These are phyloP conservation scores for Rhodofomes roseus DNA, from an alignment of 1,284 basidiomycete genomes.

Conservation along the genomic window DNA sequence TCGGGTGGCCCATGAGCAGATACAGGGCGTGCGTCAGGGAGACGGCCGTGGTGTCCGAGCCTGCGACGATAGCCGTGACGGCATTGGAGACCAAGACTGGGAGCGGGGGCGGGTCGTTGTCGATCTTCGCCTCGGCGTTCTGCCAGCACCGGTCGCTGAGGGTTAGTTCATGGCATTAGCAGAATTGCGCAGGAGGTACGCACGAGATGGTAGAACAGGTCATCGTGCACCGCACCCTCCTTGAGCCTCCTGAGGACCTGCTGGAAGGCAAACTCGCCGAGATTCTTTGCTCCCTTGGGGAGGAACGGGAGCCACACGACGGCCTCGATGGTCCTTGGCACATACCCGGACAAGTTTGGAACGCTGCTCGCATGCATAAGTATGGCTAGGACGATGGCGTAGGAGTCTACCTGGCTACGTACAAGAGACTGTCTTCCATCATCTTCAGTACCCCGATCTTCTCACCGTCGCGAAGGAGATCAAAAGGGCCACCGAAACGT, in stretches of 20 bases:
- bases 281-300: neutral
- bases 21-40: slow-evolving; percentile 43
- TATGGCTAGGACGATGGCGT: too few relatives aligned
- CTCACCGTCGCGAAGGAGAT: slow-evolving; percentile 23
- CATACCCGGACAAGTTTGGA: neutral
- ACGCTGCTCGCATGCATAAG: too few relatives aligned
- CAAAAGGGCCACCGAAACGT: slow-evolving; percentile 25
- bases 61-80: slow-evolving; percentile 49
- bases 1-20: slow-evolving; percentile 42
- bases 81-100: slow-evolving; percentile 41
- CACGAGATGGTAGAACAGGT: slow-evolving; percentile 46
- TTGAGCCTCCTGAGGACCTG: slow-evolving; percentile 1
- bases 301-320: neutral
- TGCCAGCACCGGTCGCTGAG: slow-evolving; percentile 19
- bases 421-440: too few relatives aligned
- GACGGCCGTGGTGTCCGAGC: slow-evolving; percentile 53
- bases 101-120: slow-evolving; percentile 32
- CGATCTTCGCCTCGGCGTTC: slow-evolving; percentile 46
- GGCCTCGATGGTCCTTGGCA: neutral
- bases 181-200: neutral
- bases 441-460: slow-evolving; percentile 13
- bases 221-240: slow-evolving; percentile 35
- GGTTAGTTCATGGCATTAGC: too few relatives aligned
- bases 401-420: too few relatives aligned
- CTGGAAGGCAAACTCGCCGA: neutral